Percentiles rank a stretch among this genome's conserved stretches.
Conservation (phyloP, 2,329 filamentous ascomycete species). For the Colletotrichum cereale region DNA sequence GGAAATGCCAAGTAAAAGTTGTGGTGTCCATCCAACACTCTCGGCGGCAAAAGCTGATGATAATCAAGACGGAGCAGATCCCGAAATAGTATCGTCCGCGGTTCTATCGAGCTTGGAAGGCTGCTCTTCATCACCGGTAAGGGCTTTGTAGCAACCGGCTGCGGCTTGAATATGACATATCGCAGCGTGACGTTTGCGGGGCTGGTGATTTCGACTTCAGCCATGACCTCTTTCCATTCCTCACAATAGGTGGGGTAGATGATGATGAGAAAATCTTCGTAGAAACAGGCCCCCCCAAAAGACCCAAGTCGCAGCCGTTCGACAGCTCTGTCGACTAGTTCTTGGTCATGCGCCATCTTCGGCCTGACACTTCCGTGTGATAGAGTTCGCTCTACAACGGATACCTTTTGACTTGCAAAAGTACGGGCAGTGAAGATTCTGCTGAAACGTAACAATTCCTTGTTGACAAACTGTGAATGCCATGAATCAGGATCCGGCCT, state of each 20-base stretch:
- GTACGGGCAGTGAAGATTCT: conserved; percentile 52
- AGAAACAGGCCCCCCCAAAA: conserved; percentile 52
- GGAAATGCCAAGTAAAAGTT: conserved; percentile 66
- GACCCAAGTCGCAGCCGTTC: conserved; percentile 51
- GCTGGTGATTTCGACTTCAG: conserved; percentile 40
- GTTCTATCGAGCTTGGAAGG: neutral
- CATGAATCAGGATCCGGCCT: conserved; percentile 41
- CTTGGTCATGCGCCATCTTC: neutral
- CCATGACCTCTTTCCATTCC: conserved; percentile 47
- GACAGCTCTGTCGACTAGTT: conserved; percentile 47
- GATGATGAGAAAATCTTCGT: conserved; percentile 52
- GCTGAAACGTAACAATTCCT: conserved; percentile 48
- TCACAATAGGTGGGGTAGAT: conserved; percentile 54
- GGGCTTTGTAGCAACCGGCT: conserved; percentile 18
- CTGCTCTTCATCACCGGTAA: neutral
- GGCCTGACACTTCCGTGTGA: conserved; percentile 39
- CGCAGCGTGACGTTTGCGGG: conserved; percentile 45
- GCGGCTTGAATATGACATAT: conserved; percentile 54
- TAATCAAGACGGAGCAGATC: conserved; percentile 50
- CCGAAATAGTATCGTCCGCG: conserved; percentile 42
- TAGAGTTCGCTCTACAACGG: conserved; percentile 23
- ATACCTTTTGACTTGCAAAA: conserved; percentile 42
- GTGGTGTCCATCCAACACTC: conserved; percentile 43
- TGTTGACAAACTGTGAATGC: conserved; percentile 45
- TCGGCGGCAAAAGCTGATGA: conserved; percentile 44